phyloP scores from a whole-genome alignment of 805 yeast genomes.

The Suhomyces sp. region DNA sequence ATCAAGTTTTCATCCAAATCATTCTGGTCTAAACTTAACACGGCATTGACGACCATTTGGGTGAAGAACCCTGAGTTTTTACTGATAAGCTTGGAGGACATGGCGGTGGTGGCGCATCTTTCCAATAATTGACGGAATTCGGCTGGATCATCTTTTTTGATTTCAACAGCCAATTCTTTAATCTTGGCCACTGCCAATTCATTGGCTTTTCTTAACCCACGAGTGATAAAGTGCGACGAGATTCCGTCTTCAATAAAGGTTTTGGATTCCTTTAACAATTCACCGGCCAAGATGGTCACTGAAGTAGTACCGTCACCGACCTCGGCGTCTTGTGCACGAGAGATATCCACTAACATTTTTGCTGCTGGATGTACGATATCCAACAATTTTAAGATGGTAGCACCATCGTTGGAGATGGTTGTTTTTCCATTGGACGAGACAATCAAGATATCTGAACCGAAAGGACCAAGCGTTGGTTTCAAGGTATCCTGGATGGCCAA shows the following conservation, averaged over 20 bases:
- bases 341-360: conserved; percentile 87
- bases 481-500: conserved; percentile 94
- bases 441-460: conserved; percentile 92
- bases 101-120: conserved; percentile 94
- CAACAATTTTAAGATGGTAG: conserved; percentile 85
- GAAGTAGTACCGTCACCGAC: conserved; percentile 99
- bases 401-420: conserved; percentile 97
- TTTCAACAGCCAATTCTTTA: conserved; percentile 71
- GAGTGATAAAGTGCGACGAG: conserved; percentile 82
- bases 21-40: conserved; percentile 76
- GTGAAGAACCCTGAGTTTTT: conserved; percentile 88
- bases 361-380: conserved; percentile 99
- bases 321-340: conserved; percentile 96
- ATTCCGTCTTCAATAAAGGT: conserved; percentile 94
- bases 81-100: conserved; percentile 91
- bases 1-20: conserved; percentile 87
- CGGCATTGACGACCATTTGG: conserved; percentile 96
- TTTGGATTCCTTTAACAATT: conserved; percentile 86
- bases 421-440: conserved; percentile 82
- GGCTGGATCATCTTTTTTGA: conserved; percentile 48
- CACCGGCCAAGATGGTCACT: conserved; percentile 92
- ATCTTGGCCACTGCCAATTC: conserved; percentile 72
- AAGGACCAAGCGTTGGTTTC: conserved; percentile 93
- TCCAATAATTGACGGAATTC: conserved; percentile 73
- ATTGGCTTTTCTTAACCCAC: conserved; percentile 84